Conservation (phyloP, 2,329 filamentous ascomycete species). For the Trichophyton verrucosum region DNA sequence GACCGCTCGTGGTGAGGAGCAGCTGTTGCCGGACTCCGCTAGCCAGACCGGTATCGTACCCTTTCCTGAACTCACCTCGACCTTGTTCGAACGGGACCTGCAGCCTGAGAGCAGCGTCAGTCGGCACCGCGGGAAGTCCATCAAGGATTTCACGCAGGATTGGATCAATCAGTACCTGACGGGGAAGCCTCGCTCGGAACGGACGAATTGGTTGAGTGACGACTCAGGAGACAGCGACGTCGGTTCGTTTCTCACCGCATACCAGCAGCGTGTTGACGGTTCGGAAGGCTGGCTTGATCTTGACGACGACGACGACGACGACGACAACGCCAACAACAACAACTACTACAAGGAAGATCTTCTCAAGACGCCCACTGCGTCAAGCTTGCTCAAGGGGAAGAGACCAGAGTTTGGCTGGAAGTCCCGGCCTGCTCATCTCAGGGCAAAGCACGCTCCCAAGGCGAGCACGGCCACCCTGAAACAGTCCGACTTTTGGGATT, state of each 20-base stretch:
- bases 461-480: conserved; percentile 32
- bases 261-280: conserved; percentile 31
- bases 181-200: conserved; percentile 55
- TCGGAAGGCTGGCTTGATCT: conserved; percentile 34
- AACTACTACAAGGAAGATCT: conserved; percentile 23
- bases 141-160: conserved; percentile 58
- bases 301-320: conserved; percentile 17
- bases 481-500: conserved; percentile 35
- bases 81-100: conserved; percentile 17
- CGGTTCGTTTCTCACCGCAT: conserved; percentile 45
- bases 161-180: conserved; percentile 79
- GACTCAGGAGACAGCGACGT: conserved; percentile 58
- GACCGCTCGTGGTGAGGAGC: conserved; percentile 9
- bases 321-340: too few species aligned
- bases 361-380: conserved; percentile 27
- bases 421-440: conserved; percentile 16
- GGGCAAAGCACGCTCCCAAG: conserved; percentile 24
- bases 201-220: conserved; percentile 75
- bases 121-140: conserved; percentile 24
- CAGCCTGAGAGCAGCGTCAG: conserved; percentile 14
- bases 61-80: conserved; percentile 10
- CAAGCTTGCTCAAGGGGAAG: conserved; percentile 8
- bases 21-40: background rate
- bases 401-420: conserved; percentile 13
- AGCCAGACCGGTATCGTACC: conserved; percentile 4